Evolutionary conservation across 768 basidiomycete species (phyloP), one percentile per base, ranked within the genome.

Genomic region (Asterophora lycoperdoides): DNA sequence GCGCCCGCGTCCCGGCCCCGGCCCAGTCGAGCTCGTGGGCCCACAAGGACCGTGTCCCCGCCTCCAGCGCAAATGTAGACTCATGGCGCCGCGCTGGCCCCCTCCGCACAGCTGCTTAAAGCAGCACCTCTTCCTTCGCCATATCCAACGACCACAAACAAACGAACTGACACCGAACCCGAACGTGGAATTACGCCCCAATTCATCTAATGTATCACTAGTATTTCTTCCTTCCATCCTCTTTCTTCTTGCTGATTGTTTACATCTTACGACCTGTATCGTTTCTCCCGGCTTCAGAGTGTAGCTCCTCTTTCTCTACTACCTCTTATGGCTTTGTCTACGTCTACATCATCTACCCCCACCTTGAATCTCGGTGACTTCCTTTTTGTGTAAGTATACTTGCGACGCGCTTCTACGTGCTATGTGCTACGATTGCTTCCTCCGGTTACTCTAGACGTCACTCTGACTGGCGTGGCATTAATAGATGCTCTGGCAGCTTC

Each of bases 401-500:
- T 13, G 15, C 26, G 14, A 11, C 5, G 20, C 20, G 26, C 18
- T n/a, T 6, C 18, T 42, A 18, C 39, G 20, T 26, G 6, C 26
- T 7, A 33, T 15, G 33, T 15, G 9, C 18, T 14, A 32, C 29
- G 15, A 20, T 8, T 20, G 40, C 20, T 41, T 20, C 17, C 20
- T 41, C 20, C 17, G 39, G 8, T 37, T 15, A 37, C 14, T 8
- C 18, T 19, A 19, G 36, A 23, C 15, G 18, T 8, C 30, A 8
- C 30, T 10, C 13, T 28, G 3, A 6, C 23, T 23, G 3, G 3
- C 23, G 23, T 23, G 23, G n/a, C 39, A 26, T 26, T 44, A 44
- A 44, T 44, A 44, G 42, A 44, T 30, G 42, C 42, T 44, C 42
- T 17, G 42, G 32, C 30, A 44, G 42, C 42, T 17, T 32, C 23